Evolutionary conservation across 768 basidiomycete species (phyloP).

Genomic region (Phlebiopsis gigantea): DNA sequence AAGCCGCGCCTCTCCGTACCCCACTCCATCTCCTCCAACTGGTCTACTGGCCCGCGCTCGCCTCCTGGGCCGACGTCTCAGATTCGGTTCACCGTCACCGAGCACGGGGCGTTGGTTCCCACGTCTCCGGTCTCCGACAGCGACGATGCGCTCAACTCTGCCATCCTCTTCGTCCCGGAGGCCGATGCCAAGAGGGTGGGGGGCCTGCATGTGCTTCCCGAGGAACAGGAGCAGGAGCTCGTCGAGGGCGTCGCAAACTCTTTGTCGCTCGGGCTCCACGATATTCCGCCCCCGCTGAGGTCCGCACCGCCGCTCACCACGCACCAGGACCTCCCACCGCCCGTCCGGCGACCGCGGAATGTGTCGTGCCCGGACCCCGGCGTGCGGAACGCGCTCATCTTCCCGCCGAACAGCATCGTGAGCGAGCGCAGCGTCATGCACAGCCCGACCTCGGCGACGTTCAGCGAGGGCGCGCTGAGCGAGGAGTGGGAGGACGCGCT

Average conservation of each 20-base stretch:
- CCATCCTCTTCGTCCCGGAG: constrained; percentile 5
- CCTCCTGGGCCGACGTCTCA: constrained; percentile 12
- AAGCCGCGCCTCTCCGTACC: not conserved
- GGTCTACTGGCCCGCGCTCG: constrained; percentile 1
- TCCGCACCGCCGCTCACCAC: not conserved
- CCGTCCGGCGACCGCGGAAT: constrained; percentile 19
- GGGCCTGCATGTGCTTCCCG: constrained; percentile 44
- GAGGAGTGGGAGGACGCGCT: constrained; percentile 1
- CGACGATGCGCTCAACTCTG: not conserved
- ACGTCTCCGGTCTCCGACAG: not conserved
- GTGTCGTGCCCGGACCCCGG: constrained; percentile 20
- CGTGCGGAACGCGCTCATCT: constrained; percentile 23
- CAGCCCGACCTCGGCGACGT: not conserved
- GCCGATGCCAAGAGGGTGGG: constrained; percentile 13
- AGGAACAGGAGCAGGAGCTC: constrained; percentile 44
- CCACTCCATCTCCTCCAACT: constrained; percentile 13
- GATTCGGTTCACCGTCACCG: constrained; percentile 20
- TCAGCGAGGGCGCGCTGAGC: not conserved
- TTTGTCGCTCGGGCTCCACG: not conserved
- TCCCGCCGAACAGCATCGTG: constrained; percentile 2
- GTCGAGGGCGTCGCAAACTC: constrained; percentile 15
- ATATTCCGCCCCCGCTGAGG: not conserved
- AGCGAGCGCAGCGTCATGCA: not conserved
- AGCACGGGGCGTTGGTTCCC: constrained; percentile 18
- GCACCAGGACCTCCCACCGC: constrained; percentile 6